Base-by-base conservation (phyloP, 2,329 filamentous ascomycete genomes). In the Paraconiothyrium brasiliense region DNA sequence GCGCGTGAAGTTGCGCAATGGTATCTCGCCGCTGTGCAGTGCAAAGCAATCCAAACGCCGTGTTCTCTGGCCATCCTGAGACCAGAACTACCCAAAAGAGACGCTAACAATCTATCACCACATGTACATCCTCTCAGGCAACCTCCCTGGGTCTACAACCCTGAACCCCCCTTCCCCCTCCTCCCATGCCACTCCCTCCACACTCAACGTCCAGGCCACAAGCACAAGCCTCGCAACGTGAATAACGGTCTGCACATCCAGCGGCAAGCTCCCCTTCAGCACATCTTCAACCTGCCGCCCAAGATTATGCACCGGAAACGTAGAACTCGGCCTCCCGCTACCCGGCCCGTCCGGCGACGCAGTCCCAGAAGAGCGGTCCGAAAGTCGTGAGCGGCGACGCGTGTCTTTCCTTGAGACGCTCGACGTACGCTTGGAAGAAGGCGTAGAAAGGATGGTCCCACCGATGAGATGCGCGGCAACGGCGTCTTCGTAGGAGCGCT, bases 171-270 rank as follows among this genome's bases (percentile, higher is more conserved):
- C 43, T 46, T 72, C 64, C 0, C 63, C 61, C 14, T 67, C 63
- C 43, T 65, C 71, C 71, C 71, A 75, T 2, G 67, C 73, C 1
- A 75, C 72, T 1, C 1, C 32, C 27, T 62, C 64, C 27, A 76
- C 75, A 43, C 72, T 73, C 39, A 69, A 32, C 34, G 73, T 74
- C 76, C 76, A 78, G 1, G 73, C 76, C 7, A 73, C 74, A 48
- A 77, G 16, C 22, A 77, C 67, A 58, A 76, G 55, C 8, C 73
- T 48, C 13, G 73, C 72, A 0, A 77, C 69, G 39, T 51, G 57
- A 0, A 71, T 72, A 10, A 77, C 57, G 0, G 43, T 69, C 9
- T 67, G 57, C 1, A 78, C 55, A 46, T 66, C 62, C 10, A 76
- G 59, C 9, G 76, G 74, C 8, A 77, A 41, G 0, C 69, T 64